A percentile compares a stretch with the other conserved stretches of the same genome.
Conservation (phyloP, 1,284 basidiomycete species). For the Fistulinella staudtii region DNA sequence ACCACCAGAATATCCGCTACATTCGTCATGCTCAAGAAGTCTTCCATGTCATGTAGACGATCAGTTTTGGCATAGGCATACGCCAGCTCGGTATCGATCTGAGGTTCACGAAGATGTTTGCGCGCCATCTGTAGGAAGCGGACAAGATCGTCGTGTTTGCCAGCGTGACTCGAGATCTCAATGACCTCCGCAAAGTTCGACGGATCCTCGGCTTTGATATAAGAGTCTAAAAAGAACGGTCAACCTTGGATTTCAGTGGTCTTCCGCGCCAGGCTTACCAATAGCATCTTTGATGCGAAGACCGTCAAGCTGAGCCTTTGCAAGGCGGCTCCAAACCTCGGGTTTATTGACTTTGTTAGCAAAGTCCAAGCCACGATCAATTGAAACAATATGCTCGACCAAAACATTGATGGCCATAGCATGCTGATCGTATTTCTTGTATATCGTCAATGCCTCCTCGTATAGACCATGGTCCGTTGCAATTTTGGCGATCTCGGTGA, state of each 20-base stretch:
- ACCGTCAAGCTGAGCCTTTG: conserved; percentile 99
- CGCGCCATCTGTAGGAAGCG: conserved; percentile 99
- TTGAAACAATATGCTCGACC: conserved; percentile 97
- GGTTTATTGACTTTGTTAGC: conserved; percentile 97
- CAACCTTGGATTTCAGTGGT: not conserved
- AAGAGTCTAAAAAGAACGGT: conserved; percentile 67
- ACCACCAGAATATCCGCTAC: conserved; percentile 95
- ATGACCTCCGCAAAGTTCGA: conserved; percentile 96
- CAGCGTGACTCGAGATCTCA: conserved; percentile 93
- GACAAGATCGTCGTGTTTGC: conserved; percentile 98
- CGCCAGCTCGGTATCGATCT: conserved; percentile 96
- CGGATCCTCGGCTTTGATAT: conserved; percentile 98
- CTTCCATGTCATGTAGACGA: conserved; percentile 98
- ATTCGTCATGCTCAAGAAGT: conserved; percentile 98
- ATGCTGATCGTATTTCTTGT: conserved; percentile 93
- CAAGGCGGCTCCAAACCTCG: conserved; percentile 95
- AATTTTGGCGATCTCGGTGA: conserved; percentile 93
- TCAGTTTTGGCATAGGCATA: conserved; percentile 98
- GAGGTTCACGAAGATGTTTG: conserved; percentile 94
- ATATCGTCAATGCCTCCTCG: conserved; percentile 96
- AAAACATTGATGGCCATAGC: conserved; percentile 96
- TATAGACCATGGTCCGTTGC: conserved; percentile 95
- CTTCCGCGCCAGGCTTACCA: conserved; percentile 45
- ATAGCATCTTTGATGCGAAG: conserved; percentile 98
- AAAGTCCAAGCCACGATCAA: conserved; percentile 95